These are phyloP conservation scores for Pichia occidentalis DNA, from an alignment of 805 yeast species.

Conservation along the genomic window DNA sequence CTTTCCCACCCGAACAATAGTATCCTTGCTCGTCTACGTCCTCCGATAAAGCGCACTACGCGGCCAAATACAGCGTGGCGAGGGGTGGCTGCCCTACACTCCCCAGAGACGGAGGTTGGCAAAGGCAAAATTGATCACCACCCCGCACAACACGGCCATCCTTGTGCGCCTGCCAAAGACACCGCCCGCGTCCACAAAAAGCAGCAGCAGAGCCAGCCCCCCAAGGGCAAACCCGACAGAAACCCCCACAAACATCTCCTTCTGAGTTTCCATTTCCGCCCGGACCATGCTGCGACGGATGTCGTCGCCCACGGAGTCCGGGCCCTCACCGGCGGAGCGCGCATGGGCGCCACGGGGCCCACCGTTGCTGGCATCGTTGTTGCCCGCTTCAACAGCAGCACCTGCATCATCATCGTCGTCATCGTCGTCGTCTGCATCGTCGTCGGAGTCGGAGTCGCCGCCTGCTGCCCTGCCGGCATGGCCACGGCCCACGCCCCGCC, in stretches of 20 bases:
- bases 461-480: too few relatives aligned
- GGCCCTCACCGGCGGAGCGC: too few relatives aligned
- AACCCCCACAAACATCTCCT: slow-evolving; percentile 64
- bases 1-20: too few relatives aligned
- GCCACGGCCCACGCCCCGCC: too few relatives aligned
- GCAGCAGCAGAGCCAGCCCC: slow-evolving; percentile 55
- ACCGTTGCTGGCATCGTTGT: too few relatives aligned
- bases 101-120: slow-evolving; percentile 49
- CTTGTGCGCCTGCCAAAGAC: slow-evolving; percentile 55
- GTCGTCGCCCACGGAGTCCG: too few relatives aligned
- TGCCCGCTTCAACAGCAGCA: slow-evolving; percentile 10
- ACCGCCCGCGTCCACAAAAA: slow-evolving; percentile 48
- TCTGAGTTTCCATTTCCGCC: slow-evolving; percentile 36
- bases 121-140: slow-evolving; percentile 59
- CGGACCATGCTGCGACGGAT: slow-evolving; percentile 2
- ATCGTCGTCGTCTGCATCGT: slow-evolving; percentile 6
- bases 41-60: too few relatives aligned
- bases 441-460: too few relatives aligned
- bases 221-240: slow-evolving; percentile 74
- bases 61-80: too few relatives aligned
- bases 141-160: slow-evolving; percentile 68
- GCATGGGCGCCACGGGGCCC: too few relatives aligned
- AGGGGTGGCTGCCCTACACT: slow-evolving; percentile 1
- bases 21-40: too few relatives aligned
- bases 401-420: slow-evolving; percentile 8